Evolutionary conservation across 2,329 filamentous ascomycete species (phyloP), one percentile per base, ranked within the genome.

Genomic region (Penicillium sumatraense): DNA sequence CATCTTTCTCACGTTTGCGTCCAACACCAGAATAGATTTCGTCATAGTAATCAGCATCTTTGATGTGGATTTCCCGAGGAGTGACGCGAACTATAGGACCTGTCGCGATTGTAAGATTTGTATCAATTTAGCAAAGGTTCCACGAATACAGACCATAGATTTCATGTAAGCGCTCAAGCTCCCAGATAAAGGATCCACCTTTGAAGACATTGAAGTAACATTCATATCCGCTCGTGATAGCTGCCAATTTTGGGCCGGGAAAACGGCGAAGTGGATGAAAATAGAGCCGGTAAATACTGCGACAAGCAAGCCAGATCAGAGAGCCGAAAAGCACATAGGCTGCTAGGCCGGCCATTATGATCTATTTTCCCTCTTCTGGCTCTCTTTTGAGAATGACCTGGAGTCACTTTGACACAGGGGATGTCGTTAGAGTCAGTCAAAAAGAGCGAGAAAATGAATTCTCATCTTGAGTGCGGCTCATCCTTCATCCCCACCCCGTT

Each of bases 71-170:
- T 51, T 73, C 71, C 3, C 65, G 51, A 2, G 72, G 72, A 20
- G 58, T 68, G 53, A 75, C 65, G 7, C 72, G 70, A 16, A 75
- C 48, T 18, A 75, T 70, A 0, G 72, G 72, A 1, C 70, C 70
- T 71, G 42, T n/a, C n/a, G n/a, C n/a, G n/a, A n/a, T n/a, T n/a
- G n/a, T 20, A 13, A 10, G 4, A 27, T 23, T 5, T 24, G 8
- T 35, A 13, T 4, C 2, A 35, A 16, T 29, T 6, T 29, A 16
- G 7, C 14, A n/a, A n/a, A 16, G 50, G 70, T 72, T 35, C n/a
- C 33, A 36, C 6, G 27, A 72, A 57, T 27, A 65, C 48, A 7
- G 51, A 73, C 73, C 72, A 36, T 74, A 75, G 55, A 61, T 50
- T 6, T 66, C 38, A 55, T 76, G 72, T 65, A 77, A 63, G 13